These are phyloP conservation scores for Laetiporus sulphureus DNA, from an alignment of 1,284 basidiomycete genomes.

Conservation along the genomic window DNA sequence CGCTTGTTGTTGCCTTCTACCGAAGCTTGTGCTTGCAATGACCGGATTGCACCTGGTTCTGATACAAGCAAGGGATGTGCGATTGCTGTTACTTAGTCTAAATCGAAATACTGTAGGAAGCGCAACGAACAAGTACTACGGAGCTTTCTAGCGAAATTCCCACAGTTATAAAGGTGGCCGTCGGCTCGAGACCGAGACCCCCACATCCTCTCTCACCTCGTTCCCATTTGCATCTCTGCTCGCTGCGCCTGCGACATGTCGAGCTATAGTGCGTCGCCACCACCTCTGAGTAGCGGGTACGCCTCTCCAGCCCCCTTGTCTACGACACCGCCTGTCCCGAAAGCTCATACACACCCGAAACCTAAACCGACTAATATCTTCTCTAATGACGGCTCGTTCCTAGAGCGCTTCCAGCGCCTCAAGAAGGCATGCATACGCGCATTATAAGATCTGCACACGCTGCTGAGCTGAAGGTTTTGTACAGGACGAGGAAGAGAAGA, in stretches of 20 bases:
- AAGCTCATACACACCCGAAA: conserved; percentile 26
- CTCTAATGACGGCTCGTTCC: conserved; percentile 53
- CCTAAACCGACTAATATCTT: conserved; percentile 47
- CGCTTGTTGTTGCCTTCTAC: no score
- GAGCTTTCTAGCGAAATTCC: no score
- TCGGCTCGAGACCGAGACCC: no score
- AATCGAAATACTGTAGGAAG: no score
- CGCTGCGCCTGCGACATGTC: conserved; percentile 13
- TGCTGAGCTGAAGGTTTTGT: no score
- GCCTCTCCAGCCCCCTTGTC: conserved; percentile 23
- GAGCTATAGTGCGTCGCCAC: conserved; percentile 16
- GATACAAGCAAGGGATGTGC: no score
- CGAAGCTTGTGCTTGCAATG: no score
- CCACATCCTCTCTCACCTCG: not conserved
- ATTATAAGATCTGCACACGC: conserved; percentile 2
- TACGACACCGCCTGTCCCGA: conserved; percentile 18
- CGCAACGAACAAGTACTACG: no score
- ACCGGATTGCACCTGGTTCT: no score
- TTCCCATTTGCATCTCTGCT: not conserved
- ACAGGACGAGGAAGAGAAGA: conserved; percentile 56
- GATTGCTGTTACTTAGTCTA: no score
- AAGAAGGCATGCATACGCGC: conserved; percentile 34
- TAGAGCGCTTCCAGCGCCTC: conserved; percentile 48
- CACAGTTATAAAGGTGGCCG: no score
- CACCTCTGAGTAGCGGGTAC: conserved; percentile 23